phyloP scores from a whole-genome alignment of 2,329 filamentous ascomycete species.

The Fusarium sp. region DNA sequence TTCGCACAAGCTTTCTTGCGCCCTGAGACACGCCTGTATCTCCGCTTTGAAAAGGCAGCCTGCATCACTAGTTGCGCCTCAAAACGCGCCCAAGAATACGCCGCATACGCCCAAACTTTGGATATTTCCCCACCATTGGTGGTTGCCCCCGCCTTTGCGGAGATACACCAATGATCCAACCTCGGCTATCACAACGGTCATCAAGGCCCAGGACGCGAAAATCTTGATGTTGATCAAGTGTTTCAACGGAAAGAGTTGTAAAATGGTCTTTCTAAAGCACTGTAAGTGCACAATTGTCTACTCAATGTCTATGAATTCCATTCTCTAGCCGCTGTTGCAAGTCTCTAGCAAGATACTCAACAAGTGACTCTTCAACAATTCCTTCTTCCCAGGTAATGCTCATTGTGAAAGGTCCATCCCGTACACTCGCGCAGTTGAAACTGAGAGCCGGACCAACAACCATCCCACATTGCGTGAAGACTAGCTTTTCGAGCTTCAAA shows the following conservation, averaged over 20 bases:
- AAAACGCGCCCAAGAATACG: background rate
- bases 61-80: background rate
- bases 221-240: too few relatives aligned
- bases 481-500: constrained; percentile 10
- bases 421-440: constrained; percentile 26
- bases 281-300: background rate
- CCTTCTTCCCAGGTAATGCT: constrained; percentile 27
- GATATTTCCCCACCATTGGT: too few relatives aligned
- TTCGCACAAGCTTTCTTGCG: background rate
- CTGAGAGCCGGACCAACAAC: constrained; percentile 21
- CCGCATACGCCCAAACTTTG: background rate
- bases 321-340: constrained; percentile 1
- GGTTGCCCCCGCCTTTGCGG: too few relatives aligned
- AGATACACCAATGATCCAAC: too few relatives aligned
- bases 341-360: background rate
- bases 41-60: background rate
- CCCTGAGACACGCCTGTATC: too few relatives aligned
- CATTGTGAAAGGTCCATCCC: constrained; percentile 8
- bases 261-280: too few relatives aligned
- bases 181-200: too few relatives aligned
- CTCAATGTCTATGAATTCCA: background rate
- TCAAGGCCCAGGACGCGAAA: too few relatives aligned
- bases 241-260: too few relatives aligned
- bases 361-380: constrained; percentile 7
- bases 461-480: constrained; percentile 29